phyloP scores from a whole-genome alignment of 164 flowering plant genomes.

The Liriodendron chinense region DNA sequence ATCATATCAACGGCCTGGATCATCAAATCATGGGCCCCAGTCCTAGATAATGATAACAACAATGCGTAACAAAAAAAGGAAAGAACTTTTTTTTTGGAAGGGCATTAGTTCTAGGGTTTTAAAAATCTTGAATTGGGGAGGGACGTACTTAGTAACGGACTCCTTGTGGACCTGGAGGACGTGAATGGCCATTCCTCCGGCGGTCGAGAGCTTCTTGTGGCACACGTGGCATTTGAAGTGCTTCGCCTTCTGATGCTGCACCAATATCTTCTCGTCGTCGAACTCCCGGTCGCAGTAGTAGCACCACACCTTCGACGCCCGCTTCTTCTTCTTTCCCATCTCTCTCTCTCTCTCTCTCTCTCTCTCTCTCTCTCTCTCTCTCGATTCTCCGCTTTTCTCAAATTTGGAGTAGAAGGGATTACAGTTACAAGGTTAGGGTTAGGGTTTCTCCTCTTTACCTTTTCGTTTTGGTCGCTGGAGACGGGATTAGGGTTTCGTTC shows the following conservation, averaged over 20 bases:
- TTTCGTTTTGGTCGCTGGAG: background rate
- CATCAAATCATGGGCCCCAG: too few species aligned
- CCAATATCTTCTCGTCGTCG: slow-evolving; percentile 96
- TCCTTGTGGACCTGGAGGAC: slow-evolving; percentile 99
- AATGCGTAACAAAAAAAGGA: too few species aligned
- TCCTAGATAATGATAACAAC: too few species aligned
- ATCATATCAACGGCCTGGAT: too few species aligned
- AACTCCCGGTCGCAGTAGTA: slow-evolving; percentile 97
- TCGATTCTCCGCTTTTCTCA: too few species aligned
- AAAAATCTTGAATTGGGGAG: background rate
- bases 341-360: slow-evolving; percentile 8
- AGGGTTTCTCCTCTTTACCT: background rate
- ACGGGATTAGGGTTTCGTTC: background rate
- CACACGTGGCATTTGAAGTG: slow-evolving; percentile 98
- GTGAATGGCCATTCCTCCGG: slow-evolving; percentile 96
- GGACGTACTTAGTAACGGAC: slow-evolving; percentile 70
- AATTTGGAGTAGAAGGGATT: too few species aligned
- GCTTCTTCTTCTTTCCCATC: slow-evolving; percentile 78
- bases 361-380: slow-evolving; percentile 3
- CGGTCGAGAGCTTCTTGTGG: slow-evolving; percentile 98
- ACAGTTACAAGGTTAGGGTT: background rate
- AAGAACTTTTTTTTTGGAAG: too few species aligned
- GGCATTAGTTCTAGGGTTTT: too few species aligned
- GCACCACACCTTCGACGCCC: slow-evolving; percentile 81
- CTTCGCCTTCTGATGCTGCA: slow-evolving; percentile 99